Evolutionary conservation across 352 stramenopile species (phyloP).

Genomic region (Pythium folliculosum): DNA sequence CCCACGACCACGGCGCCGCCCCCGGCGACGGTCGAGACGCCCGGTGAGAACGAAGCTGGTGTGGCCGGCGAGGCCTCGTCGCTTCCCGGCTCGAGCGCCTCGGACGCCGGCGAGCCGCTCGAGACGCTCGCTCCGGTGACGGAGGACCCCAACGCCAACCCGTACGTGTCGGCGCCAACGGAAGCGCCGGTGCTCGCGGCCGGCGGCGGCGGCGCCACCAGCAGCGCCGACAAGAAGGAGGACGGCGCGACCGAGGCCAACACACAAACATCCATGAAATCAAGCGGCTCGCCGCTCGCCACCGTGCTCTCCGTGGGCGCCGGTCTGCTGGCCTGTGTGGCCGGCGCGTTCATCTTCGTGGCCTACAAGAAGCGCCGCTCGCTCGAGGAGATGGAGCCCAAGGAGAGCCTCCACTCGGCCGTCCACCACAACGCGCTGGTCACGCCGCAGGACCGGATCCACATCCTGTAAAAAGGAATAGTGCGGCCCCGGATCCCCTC

Average conservation of each 20-base stretch:
- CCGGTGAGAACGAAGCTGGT: constrained; percentile 7
- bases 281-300: constrained; percentile 5
- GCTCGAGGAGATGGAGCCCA: constrained; percentile 22
- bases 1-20: background rate
- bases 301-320: constrained; percentile 21
- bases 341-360: constrained; percentile 18
- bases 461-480: constrained; percentile 9
- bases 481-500: background rate
- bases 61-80: constrained; percentile 1
- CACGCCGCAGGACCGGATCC: constrained; percentile 17
- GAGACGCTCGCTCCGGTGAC: background rate
- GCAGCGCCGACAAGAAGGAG: constrained; percentile 3
- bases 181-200: constrained; percentile 5
- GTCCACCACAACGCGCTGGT: constrained; percentile 12
- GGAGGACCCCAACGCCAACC: background rate
- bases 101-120: background rate
- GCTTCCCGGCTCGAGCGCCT: background rate
- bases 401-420: constrained; percentile 13
- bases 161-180: constrained; percentile 13
- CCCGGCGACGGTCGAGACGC: background rate
- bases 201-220: background rate
- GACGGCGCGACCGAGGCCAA: constrained; percentile 11
- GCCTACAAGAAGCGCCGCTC: constrained; percentile 23
- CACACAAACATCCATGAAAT: background rate
- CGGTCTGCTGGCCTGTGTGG: constrained; percentile 15